These are phyloP conservation scores for Aureobasidium lini DNA, from an alignment of 2,329 filamentous ascomycete genomes.

Conservation along the genomic window DNA sequence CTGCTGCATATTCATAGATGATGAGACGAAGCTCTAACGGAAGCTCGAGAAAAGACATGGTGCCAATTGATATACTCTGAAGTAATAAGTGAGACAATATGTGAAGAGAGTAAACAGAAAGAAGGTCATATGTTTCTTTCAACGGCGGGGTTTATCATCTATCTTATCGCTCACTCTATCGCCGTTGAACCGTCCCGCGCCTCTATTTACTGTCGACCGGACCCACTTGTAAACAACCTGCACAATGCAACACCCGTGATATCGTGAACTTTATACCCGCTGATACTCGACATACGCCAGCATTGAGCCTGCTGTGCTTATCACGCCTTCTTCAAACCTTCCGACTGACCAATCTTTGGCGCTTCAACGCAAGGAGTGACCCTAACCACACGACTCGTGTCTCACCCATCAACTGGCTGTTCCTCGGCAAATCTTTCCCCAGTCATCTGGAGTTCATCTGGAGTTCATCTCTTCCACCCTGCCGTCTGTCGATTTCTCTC, in stretches of 20 bases:
- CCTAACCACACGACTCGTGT: not conserved
- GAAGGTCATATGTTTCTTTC: not conserved
- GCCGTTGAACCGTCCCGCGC: conserved; percentile 10
- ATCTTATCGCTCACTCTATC: conserved; percentile 3
- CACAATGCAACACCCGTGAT: conserved; percentile 9
- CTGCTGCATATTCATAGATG: conserved; percentile 35
- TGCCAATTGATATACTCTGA: not conserved
- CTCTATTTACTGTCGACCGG: conserved; percentile 7
- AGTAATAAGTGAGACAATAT: not conserved
- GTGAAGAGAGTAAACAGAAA: not conserved
- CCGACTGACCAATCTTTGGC: not conserved
- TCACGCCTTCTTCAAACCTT: not conserved
- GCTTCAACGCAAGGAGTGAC: not conserved
- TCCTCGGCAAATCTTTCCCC: not conserved
- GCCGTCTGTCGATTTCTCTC: no score
- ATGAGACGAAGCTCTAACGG: conserved; percentile 35
- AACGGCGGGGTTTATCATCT: not conserved
- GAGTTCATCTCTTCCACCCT: no score
- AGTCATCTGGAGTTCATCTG: not conserved
- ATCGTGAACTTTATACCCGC: not conserved
- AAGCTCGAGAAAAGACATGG: conserved; percentile 23
- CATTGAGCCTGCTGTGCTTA: not conserved
- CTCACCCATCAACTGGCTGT: not conserved
- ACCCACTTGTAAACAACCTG: conserved; percentile 11
- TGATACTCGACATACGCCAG: not conserved